phyloP scores from a whole-genome alignment of 768 basidiomycete species.

The Termitomyces sp. region DNA sequence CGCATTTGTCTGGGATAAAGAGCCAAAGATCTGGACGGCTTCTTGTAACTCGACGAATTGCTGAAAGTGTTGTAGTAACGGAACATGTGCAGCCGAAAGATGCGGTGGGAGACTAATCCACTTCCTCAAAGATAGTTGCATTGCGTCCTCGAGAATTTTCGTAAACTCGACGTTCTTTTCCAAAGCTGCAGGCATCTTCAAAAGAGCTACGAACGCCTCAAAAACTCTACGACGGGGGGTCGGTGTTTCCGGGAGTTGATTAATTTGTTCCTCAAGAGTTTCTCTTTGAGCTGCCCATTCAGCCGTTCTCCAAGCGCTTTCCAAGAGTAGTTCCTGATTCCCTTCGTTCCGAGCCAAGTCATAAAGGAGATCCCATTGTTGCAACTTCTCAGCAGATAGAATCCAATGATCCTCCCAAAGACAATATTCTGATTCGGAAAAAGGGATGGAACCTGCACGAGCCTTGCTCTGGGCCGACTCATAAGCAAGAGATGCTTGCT shows the following conservation, averaged over 20 bases:
- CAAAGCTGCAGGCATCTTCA: slow-evolving; percentile 74
- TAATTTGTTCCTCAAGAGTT: slow-evolving; percentile 74
- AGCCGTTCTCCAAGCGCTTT: slow-evolving; percentile 91
- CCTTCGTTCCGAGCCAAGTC: slow-evolving; percentile 87
- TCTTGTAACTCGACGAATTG: slow-evolving; percentile 98
- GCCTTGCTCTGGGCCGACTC: slow-evolving; percentile 87
- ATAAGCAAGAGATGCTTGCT: slow-evolving; percentile 82
- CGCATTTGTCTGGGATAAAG: slow-evolving; percentile 78
- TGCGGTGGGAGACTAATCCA: slow-evolving; percentile 88
- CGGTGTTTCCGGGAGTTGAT: slow-evolving; percentile 73
- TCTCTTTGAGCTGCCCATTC: slow-evolving; percentile 88
- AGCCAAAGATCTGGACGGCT: slow-evolving; percentile 91
- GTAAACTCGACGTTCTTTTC: slow-evolving; percentile 89
- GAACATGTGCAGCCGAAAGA: slow-evolving; percentile 88
- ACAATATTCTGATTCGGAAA: slow-evolving; percentile 92
- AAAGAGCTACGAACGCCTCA: slow-evolving; percentile 87
- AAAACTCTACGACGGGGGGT: slow-evolving; percentile 98
- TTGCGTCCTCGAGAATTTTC: slow-evolving; percentile 87
- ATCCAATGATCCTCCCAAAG: slow-evolving; percentile 99
- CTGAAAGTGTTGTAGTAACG: slow-evolving; percentile 95
- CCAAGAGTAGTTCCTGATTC: slow-evolving; percentile 88
- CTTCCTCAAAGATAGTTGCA: slow-evolving; percentile 94
- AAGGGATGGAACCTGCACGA: slow-evolving; percentile 74
- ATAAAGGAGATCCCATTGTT: slow-evolving; percentile 94
- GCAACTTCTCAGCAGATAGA: slow-evolving; percentile 88